A percentile compares a stretch with the other conserved stretches of the same genome.
These are phyloP conservation scores for Umbilicus rupestris DNA, from an alignment of 164 flowering plant species.

Conservation along the genomic window DNA sequence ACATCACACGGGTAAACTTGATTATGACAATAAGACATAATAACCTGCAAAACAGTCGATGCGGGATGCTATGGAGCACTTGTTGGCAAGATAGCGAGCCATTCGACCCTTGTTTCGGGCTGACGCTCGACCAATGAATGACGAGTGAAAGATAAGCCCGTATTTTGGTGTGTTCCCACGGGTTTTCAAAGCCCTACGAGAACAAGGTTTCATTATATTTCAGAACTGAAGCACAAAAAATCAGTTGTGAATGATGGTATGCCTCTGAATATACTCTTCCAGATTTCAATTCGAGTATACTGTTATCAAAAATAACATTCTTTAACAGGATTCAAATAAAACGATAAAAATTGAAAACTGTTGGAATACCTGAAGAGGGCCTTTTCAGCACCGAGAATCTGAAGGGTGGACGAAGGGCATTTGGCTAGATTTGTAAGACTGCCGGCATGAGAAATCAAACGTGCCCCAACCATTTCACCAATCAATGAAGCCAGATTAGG, in stretches of 20 bases:
- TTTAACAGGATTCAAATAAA: background rate
- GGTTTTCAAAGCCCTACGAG: slow-evolving; percentile 82
- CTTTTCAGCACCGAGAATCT: slow-evolving; percentile 98
- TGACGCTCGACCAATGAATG: slow-evolving; percentile 96
- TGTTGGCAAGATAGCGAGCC: slow-evolving; percentile 98
- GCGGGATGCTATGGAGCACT: slow-evolving; percentile 96
- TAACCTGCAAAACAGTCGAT: slow-evolving; percentile 90
- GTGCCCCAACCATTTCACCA: slow-evolving; percentile 94
- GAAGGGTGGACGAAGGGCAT: slow-evolving; percentile 98
- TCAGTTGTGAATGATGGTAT: too few relatives aligned
- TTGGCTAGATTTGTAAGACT: slow-evolving; percentile 96
- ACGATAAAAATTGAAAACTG: too few relatives aligned
- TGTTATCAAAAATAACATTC: too few relatives aligned
- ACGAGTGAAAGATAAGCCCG: slow-evolving; percentile 93
- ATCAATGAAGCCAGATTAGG: slow-evolving; percentile 95
- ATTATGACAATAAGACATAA: background rate
- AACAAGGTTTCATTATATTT: background rate
- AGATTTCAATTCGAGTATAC: too few relatives aligned
- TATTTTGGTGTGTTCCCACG: slow-evolving; percentile 93
- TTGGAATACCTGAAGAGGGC: slow-evolving; percentile 84
- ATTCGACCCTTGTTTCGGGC: slow-evolving; percentile 84
- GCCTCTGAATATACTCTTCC: too few relatives aligned
- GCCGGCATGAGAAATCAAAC: slow-evolving; percentile 98
- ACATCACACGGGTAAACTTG: background rate
- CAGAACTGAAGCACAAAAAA: background rate